These are phyloP conservation scores for Acanthochlamys bracteata DNA, from an alignment of 106 monocot genomes.

Conservation along the genomic window DNA sequence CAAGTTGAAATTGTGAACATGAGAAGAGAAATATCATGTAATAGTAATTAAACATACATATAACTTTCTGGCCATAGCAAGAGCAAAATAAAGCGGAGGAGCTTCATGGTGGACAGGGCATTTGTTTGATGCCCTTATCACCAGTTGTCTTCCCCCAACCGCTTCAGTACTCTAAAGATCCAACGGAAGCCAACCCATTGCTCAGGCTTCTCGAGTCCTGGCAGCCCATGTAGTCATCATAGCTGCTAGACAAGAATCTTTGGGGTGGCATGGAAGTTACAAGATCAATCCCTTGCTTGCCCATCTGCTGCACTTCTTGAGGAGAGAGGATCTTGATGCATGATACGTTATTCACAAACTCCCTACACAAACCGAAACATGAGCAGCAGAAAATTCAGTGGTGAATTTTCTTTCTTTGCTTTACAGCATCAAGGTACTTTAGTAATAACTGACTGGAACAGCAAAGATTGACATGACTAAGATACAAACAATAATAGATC, in stretches of 20 bases:
- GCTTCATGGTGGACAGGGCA: neutral
- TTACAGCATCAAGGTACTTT: too few relatives aligned
- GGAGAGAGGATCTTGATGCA: constrained; percentile 80
- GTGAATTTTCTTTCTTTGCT: too few relatives aligned
- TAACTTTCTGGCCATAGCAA: too few relatives aligned
- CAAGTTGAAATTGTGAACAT: too few relatives aligned
- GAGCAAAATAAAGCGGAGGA: neutral
- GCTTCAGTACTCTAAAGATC: constrained; percentile 49
- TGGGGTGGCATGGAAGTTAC: constrained; percentile 16
- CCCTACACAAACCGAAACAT: constrained; percentile 25
- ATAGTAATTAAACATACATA: too few relatives aligned
- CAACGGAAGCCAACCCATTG: constrained; percentile 44
- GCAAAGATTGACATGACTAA: too few relatives aligned
- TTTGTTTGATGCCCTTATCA: neutral
- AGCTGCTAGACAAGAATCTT: constrained; percentile 25
- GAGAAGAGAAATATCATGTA: too few relatives aligned
- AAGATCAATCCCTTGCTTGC: constrained; percentile 31
- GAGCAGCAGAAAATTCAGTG: too few relatives aligned
- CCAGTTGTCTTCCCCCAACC: too few relatives aligned
- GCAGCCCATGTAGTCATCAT: constrained; percentile 35
- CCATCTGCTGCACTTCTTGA: constrained; percentile 64
- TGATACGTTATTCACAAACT: constrained; percentile 72
- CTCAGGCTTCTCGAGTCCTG: constrained; percentile 46
- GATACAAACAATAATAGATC: too few relatives aligned
- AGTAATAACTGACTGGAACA: too few relatives aligned